These are phyloP conservation scores for Typha latifolia DNA, from an alignment of 176 grass and related monocot genomes.

Conservation along the genomic window DNA sequence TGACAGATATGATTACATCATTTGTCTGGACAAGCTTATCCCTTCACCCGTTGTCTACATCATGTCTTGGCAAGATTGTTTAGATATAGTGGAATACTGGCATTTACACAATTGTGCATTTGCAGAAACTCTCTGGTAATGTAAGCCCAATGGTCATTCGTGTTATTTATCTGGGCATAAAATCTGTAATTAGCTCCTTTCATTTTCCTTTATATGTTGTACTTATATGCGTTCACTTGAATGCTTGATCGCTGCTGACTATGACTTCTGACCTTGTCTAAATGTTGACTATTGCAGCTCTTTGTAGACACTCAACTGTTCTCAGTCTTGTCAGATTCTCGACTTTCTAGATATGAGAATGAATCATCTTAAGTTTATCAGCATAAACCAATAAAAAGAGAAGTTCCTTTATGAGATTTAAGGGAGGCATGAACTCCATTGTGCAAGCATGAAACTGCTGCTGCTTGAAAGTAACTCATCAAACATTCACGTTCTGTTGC, in stretches of 20 bases:
- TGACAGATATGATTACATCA: too few relatives aligned
- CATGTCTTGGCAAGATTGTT: too few relatives aligned
- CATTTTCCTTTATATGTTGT: not conserved
- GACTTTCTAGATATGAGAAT: slow-evolving; percentile 52
- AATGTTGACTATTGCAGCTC: slow-evolving; percentile 39
- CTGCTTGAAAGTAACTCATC: not conserved
- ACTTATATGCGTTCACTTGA: not conserved
- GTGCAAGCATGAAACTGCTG: not conserved
- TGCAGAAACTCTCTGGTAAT: not conserved
- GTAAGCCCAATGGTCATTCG: too few relatives aligned
- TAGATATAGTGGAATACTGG: not conserved
- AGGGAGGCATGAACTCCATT: not conserved
- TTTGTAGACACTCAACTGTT: slow-evolving; percentile 82
- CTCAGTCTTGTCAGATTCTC: slow-evolving; percentile 67
- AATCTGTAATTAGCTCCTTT: too few relatives aligned
- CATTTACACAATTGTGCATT: not conserved
- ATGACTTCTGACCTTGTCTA: not conserved
- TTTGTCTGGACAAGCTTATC: too few relatives aligned
- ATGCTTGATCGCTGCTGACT: not conserved
- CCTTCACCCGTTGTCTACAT: too few relatives aligned
- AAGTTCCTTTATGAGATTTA: not conserved
- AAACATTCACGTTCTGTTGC: not conserved
- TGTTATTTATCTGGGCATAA: too few relatives aligned
- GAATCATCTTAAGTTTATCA: slow-evolving; percentile 20
- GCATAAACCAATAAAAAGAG: not conserved